Evolutionary conservation across 2,329 filamentous ascomycete genomes (phyloP).

Genomic region (Penicillium sp.): DNA sequence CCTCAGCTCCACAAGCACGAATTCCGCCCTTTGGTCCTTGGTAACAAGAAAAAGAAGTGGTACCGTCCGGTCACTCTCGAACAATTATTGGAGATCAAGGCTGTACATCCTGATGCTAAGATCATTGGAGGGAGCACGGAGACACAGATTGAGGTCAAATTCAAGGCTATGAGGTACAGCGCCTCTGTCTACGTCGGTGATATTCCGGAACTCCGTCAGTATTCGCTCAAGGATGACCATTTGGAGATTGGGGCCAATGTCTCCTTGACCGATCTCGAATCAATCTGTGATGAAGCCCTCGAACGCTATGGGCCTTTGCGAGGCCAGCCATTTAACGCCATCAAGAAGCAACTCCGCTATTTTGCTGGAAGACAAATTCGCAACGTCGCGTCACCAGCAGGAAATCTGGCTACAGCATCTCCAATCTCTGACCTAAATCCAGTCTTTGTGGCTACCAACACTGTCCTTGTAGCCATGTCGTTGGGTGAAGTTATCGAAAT

Average conservation of each 20-base stretch:
- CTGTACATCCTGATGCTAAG: slow-evolving; percentile 72
- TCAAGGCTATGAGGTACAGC: slow-evolving; percentile 86
- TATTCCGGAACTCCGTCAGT: slow-evolving; percentile 78
- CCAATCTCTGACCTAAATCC: slow-evolving; percentile 96
- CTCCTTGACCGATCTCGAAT: slow-evolving; percentile 79
- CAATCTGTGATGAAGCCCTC: slow-evolving; percentile 70
- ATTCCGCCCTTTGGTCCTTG: slow-evolving; percentile 72
- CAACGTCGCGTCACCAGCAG: slow-evolving; percentile 93
- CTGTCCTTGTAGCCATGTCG: slow-evolving; percentile 71
- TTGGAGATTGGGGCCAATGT: slow-evolving; percentile 92
- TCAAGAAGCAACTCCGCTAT: slow-evolving; percentile 86
- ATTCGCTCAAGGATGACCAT: slow-evolving; percentile 65
- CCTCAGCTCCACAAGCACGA: slow-evolving; percentile 74
- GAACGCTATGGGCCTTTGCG: slow-evolving; percentile 64
- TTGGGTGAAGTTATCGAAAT: slow-evolving; percentile 65
- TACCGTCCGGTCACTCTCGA: slow-evolving; percentile 77
- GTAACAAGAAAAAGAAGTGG: slow-evolving; percentile 92
- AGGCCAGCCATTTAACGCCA: slow-evolving; percentile 77
- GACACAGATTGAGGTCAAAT: slow-evolving; percentile 96
- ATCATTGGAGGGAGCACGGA: slow-evolving; percentile 94
- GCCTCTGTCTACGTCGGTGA: slow-evolving; percentile 88
- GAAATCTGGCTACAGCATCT: slow-evolving; percentile 86
- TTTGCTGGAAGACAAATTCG: slow-evolving; percentile 93
- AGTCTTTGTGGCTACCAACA: slow-evolving; percentile 78
- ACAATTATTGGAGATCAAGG: slow-evolving; percentile 87